These are phyloP conservation scores for Volvariella volvacea DNA, from an alignment of 1,284 basidiomycete genomes.

Conservation along the genomic window DNA sequence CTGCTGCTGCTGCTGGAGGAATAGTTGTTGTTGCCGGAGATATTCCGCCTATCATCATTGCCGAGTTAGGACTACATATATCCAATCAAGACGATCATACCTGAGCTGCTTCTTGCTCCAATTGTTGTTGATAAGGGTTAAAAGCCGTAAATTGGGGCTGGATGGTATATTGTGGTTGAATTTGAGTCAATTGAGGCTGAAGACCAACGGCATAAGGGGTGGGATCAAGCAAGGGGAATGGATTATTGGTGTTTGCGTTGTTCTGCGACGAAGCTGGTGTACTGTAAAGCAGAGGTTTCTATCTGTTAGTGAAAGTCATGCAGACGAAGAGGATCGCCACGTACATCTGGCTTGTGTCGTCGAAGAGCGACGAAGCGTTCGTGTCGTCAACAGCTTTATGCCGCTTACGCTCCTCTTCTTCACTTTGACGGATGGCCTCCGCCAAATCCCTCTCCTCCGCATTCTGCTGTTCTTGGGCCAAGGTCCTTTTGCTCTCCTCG, in stretches of 20 bases:
- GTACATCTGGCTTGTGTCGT: conserved; percentile 74
- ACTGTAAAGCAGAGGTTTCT: no score
- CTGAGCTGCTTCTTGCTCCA: conserved; percentile 80
- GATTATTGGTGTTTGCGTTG: conserved; percentile 32
- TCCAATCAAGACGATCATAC: conserved; percentile 17
- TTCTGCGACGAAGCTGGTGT: conserved; percentile 4
- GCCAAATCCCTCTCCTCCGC: conserved; percentile 77
- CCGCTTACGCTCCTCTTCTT: conserved; percentile 81
- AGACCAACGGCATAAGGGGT: conserved; percentile 51
- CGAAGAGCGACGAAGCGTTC: conserved; percentile 77
- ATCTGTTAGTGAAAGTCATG: no score
- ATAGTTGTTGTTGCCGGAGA: conserved; percentile 67
- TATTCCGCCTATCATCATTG: conserved; percentile 52
- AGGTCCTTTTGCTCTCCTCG: conserved; percentile 78
- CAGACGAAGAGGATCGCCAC: conserved; percentile 14
- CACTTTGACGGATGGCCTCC: conserved; percentile 75
- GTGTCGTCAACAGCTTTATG: conserved; percentile 66
- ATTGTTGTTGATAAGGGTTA: conserved; percentile 95
- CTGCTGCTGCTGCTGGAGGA: conserved; percentile 51
- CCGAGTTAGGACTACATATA: no score
- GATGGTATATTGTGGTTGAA: conserved; percentile 49
- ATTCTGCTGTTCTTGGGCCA: conserved; percentile 68
- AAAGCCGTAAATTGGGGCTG: conserved; percentile 85
- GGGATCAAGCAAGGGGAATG: conserved; percentile 65
- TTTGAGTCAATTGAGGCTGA: conserved; percentile 44